A percentile compares a stretch with the other conserved stretches of the same genome.
Conservation (phyloP, 73 alveolate genomes). For the Stentor coeruleus region DNA sequence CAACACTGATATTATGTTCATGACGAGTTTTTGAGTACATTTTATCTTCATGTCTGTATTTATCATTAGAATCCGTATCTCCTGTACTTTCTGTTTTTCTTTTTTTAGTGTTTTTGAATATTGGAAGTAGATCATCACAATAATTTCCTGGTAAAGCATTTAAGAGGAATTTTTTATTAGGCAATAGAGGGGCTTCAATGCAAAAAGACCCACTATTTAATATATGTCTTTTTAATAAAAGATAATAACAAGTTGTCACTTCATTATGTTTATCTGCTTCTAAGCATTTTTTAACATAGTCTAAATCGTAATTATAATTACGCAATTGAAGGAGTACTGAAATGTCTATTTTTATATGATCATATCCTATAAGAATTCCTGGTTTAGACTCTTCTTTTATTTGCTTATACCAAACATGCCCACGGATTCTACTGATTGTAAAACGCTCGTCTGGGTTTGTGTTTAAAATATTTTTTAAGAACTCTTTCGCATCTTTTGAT, state of each 20-base stretch:
- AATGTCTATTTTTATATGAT: conserved; percentile 39
- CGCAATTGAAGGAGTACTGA: background rate
- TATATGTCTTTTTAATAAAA: conserved; percentile 66
- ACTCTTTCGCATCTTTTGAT: conserved; percentile 46
- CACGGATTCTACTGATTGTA: conserved; percentile 72
- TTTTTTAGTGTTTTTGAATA: no score
- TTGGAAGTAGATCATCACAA: no score
- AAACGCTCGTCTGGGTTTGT: conserved; percentile 85
- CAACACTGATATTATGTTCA: no score
- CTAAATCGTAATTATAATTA: conserved; percentile 22
- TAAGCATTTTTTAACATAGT: conserved; percentile 28
- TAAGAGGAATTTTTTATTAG: no score
- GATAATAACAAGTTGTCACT: conserved; percentile 82
- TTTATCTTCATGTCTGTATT: no score
- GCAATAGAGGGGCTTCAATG: no score
- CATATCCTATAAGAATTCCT: conserved; percentile 54
- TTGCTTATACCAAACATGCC: conserved; percentile 86
- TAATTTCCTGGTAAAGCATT: no score
- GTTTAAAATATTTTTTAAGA: conserved; percentile 69
- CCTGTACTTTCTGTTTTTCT: no score
- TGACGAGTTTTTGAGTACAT: no score
- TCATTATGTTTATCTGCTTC: conserved; percentile 83
- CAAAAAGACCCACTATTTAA: background rate
- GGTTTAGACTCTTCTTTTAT: conserved; percentile 33
- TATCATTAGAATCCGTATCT: no score